Conservation (phyloP, 1,284 basidiomycete genomes). For the Kwoniella shivajii region DNA sequence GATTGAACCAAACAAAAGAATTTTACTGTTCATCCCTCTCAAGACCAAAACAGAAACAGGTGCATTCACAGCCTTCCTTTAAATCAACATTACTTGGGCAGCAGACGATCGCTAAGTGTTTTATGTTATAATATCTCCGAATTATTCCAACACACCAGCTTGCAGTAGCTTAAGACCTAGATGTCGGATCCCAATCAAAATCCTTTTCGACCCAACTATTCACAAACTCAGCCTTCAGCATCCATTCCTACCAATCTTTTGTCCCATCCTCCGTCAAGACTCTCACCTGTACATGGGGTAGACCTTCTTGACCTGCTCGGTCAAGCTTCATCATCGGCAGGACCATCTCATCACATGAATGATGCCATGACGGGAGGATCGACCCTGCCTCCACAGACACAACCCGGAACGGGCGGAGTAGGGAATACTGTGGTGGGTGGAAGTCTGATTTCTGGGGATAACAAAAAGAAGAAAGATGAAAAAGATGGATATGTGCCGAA, state of each 20-base stretch:
- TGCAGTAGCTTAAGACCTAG: no score
- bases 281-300: conserved; percentile 38
- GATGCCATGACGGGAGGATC: background rate
- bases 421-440: background rate
- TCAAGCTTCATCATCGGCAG: background rate
- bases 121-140: no score
- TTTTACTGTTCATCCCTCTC: no score
- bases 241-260: conserved; percentile 7
- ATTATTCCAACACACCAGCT: no score
- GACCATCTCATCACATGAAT: conserved; percentile 11
- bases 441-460: background rate
- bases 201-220: no score
- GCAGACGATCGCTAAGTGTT: no score
- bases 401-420: conserved; percentile 5
- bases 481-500: conserved; percentile 37
- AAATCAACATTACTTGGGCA: no score
- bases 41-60: no score
- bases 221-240: background rate
- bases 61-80: no score
- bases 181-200: no score
- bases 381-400: conserved; percentile 3
- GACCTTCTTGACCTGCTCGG: conserved; percentile 5
- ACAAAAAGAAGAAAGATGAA: conserved; percentile 24
- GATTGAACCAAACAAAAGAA: no score
- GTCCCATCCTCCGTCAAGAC: conserved; percentile 33